Percentiles rank a stretch among this genome's conserved stretches.
Evolutionary conservation across 176 grass and related monocot genomes (phyloP).

Genomic region (Oryza australiensis): DNA sequence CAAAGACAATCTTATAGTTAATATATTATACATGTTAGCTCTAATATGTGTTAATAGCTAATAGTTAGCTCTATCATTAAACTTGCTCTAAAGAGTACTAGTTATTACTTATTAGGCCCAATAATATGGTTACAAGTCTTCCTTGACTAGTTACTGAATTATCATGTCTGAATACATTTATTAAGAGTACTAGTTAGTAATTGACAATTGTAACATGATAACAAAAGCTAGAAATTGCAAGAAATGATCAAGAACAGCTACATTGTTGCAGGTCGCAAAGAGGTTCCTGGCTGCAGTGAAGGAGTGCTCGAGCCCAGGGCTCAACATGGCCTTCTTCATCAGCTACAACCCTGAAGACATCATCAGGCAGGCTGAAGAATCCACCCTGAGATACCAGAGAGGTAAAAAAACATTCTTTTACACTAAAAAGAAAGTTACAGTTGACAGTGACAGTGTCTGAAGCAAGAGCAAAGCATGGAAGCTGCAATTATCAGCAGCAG

Average conservation of each 20-base stretch:
- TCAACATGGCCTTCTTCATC: constrained; percentile 93
- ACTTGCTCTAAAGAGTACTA: background rate
- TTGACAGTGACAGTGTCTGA: background rate
- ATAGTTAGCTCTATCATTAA: too few species aligned
- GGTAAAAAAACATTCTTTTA: constrained; percentile 38
- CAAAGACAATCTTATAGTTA: too few species aligned
- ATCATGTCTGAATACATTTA: background rate
- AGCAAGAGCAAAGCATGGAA: background rate
- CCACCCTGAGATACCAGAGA: constrained; percentile 66
- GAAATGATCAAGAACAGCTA: background rate
- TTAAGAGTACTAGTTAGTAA: background rate
- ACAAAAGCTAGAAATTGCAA: background rate
- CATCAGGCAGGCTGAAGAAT: constrained; percentile 67
- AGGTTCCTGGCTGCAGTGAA: constrained; percentile 70
- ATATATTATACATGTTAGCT: too few species aligned
- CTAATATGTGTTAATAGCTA: too few species aligned
- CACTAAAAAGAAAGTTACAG: background rate
- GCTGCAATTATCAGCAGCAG: background rate
- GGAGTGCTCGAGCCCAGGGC: constrained; percentile 37
- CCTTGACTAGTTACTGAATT: background rate
- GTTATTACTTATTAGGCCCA: constrained; percentile 8
- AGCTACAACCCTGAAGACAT: constrained; percentile 61
- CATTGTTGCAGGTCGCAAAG: constrained; percentile 55
- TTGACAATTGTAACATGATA: background rate
- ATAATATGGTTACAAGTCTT: background rate